phyloP scores from a whole-genome alignment of 2,329 filamentous ascomycete genomes.

The Phialophora verrucosa region DNA sequence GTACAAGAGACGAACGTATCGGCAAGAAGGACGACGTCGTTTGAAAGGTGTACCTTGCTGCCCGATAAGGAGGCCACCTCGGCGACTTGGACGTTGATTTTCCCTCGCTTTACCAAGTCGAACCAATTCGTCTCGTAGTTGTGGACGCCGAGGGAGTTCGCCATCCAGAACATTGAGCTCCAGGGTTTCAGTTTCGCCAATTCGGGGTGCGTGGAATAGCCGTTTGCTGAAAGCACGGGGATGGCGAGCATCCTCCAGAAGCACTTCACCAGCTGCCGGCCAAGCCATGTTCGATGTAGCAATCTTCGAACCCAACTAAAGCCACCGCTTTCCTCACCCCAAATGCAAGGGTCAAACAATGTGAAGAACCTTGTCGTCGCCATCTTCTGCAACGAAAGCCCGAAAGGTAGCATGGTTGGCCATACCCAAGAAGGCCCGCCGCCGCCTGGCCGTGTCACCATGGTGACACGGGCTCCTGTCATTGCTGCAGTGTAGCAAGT shows the following conservation, averaged over 20 bases:
- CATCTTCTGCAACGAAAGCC: conserved; percentile 71
- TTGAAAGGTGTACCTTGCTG: conserved; percentile 55
- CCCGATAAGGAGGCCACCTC: conserved; percentile 18
- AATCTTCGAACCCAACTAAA: conserved; percentile 50
- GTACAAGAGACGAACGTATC: conserved; percentile 62
- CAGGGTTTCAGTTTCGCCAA: conserved; percentile 53
- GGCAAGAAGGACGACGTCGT: conserved; percentile 51
- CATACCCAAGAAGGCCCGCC: conserved; percentile 65
- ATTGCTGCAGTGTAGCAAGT: conserved; percentile 64
- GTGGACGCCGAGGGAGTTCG: conserved; percentile 62
- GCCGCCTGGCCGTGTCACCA: conserved; percentile 64
- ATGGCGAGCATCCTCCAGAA: conserved; percentile 61
- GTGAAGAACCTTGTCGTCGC: conserved; percentile 70
- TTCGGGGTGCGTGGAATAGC: conserved; percentile 54
- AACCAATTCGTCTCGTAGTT: conserved; percentile 66
- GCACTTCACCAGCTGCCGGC: conserved; percentile 53
- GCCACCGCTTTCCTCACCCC: conserved; percentile 60
- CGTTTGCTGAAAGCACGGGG: conserved; percentile 56
- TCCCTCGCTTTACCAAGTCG: conserved; percentile 59
- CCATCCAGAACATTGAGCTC: conserved; percentile 59
- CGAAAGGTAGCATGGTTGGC: conserved; percentile 59
- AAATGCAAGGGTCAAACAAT: conserved; percentile 77
- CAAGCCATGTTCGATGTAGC: conserved; percentile 59
- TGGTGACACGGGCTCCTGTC: conserved; percentile 60
- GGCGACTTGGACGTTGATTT: conserved; percentile 59